These are phyloP conservation scores for Danielozyma ontarioensis DNA, from an alignment of 805 yeast species.

Conservation along the genomic window DNA sequence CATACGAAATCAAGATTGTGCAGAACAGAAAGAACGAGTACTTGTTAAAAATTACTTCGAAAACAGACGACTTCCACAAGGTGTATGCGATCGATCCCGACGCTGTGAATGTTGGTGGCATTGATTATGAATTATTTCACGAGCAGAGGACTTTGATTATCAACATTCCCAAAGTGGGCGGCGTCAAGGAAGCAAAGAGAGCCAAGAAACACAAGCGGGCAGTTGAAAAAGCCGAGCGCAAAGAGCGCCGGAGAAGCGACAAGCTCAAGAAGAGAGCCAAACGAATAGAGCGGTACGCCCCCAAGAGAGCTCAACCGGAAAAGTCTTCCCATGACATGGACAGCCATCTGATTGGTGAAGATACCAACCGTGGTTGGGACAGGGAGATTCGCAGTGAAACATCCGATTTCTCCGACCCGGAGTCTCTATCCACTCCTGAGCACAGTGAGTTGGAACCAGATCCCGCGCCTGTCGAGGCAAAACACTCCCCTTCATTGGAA, in stretches of 20 bases:
- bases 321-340: not conserved
- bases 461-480: not conserved
- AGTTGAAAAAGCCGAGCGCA: constrained; percentile 1
- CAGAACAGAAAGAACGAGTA: constrained; percentile 8
- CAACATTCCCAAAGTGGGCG: constrained; percentile 12
- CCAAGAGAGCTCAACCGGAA: not conserved
- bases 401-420: too few species aligned
- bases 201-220: constrained; percentile 1
- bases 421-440: not conserved
- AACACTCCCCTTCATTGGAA: constrained; percentile 13
- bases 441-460: constrained; percentile 2
- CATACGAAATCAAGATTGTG: constrained; percentile 14
- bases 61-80: constrained; percentile 12
- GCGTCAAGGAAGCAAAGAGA: not conserved
- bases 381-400: too few species aligned
- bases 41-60: constrained; percentile 13
- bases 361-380: not conserved
- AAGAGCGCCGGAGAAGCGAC: not conserved
- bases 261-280: constrained; percentile 3
- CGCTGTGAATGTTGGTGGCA: constrained; percentile 9
- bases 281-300: not conserved
- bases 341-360: too few species aligned
- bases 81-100: constrained; percentile 10
- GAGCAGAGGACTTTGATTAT: constrained; percentile 13
- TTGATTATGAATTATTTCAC: constrained; percentile 12